phyloP scores from a whole-genome alignment of 2,329 filamentous ascomycete species.

The Diaporthe citri region DNA sequence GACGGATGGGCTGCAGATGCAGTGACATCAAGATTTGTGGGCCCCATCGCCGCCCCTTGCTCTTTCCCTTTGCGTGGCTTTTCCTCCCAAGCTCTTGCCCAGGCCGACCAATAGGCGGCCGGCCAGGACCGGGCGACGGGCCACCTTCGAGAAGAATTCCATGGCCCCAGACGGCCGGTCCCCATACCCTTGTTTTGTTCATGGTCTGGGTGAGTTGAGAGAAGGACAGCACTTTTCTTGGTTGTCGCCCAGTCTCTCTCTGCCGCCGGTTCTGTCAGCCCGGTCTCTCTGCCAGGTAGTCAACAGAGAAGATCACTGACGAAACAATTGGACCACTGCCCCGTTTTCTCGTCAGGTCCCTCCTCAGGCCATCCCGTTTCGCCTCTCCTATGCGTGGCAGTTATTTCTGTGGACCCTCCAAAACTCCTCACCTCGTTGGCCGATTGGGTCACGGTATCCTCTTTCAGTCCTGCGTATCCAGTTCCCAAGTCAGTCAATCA shows the following conservation, averaged over 20 bases:
- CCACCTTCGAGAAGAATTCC: conserved; percentile 35
- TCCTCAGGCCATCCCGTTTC: conserved; percentile 5
- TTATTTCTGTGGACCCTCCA: not conserved
- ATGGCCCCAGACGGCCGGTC: conserved; percentile 24
- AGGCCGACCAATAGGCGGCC: not conserved
- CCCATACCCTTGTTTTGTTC: not conserved
- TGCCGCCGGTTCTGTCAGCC: conserved; percentile 2
- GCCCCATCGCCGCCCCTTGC: conserved; percentile 3
- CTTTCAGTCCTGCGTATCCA: not conserved
- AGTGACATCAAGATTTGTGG: conserved; percentile 34
- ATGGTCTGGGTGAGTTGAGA: not conserved
- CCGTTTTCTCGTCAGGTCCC: not conserved
- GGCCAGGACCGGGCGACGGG: not conserved
- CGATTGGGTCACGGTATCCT: conserved; percentile 4
- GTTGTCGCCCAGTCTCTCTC: not conserved
- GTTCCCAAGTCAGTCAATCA: not conserved
- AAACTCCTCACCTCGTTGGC: not conserved
- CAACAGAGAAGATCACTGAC: conserved; percentile 26
- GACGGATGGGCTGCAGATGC: conserved; percentile 4
- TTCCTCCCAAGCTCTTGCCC: not conserved
- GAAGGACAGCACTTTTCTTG: not conserved
- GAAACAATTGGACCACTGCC: conserved; percentile 21
- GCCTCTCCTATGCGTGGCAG: not conserved
- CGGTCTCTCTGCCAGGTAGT: not conserved
- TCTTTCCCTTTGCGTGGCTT: not conserved